These are phyloP conservation scores for Phytophthora ramorum DNA, from an alignment of 352 stramenopile species.

Conservation along the genomic window DNA sequence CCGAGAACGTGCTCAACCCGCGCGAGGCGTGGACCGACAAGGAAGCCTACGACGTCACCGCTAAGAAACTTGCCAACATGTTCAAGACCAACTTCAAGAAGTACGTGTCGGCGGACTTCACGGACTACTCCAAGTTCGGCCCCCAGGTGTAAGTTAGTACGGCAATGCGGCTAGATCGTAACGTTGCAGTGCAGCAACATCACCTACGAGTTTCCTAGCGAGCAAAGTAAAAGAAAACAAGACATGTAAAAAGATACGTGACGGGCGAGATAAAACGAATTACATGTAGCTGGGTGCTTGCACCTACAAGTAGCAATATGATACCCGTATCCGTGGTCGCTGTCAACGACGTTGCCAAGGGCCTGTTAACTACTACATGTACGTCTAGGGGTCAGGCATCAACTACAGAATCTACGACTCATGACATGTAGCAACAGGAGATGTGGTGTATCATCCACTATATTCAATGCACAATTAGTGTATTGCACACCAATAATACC, in stretches of 20 bases:
- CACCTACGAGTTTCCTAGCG: slow-evolving; percentile 15
- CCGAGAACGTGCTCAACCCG: slow-evolving; percentile 91
- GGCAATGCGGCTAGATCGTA: slow-evolving; percentile 8
- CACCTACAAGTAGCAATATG: no score
- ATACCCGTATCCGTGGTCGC: no score
- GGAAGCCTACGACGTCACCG: slow-evolving; percentile 90
- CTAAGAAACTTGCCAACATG: slow-evolving; percentile 95
- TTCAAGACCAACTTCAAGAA: slow-evolving; percentile 98
- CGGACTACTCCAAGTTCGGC: slow-evolving; percentile 97
- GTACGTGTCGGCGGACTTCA: slow-evolving; percentile 94
- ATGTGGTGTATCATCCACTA: no score
- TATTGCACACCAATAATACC: neutral
- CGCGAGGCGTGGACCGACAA: slow-evolving; percentile 94
- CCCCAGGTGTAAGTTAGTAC: slow-evolving; percentile 77
- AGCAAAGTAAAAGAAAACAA: slow-evolving; percentile 28
- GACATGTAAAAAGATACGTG: slow-evolving; percentile 13
- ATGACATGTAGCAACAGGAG: no score
- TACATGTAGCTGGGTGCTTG: no score
- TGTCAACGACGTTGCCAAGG: no score
- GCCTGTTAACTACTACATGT: no score
- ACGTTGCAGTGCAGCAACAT: neutral
- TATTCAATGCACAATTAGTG: no score
- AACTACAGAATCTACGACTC: no score
- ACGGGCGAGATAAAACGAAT: no score
- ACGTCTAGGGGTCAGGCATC: no score